phyloP scores from a whole-genome alignment of 2,329 filamentous ascomycete genomes.

The Neopestalotiopsis rosae region DNA sequence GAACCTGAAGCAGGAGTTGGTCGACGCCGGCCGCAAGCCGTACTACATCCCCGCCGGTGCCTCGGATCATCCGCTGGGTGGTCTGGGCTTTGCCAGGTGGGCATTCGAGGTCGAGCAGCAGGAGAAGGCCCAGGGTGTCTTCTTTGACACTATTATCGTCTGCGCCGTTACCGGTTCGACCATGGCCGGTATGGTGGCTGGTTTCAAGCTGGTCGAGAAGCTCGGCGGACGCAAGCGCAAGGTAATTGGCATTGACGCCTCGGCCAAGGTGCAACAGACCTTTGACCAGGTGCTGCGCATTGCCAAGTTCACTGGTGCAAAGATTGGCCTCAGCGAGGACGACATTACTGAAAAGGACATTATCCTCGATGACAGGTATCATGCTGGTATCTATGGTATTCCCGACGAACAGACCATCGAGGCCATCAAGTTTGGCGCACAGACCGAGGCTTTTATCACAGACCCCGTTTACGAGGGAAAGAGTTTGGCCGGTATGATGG shows the following conservation, averaged over 20 bases:
- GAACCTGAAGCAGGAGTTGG: constrained; percentile 58
- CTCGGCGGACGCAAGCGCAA: constrained; percentile 50
- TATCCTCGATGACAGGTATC: constrained; percentile 66
- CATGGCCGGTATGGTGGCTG: constrained; percentile 74
- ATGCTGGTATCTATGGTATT: constrained; percentile 71
- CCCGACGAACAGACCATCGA: constrained; percentile 69
- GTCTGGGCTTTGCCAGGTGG: constrained; percentile 73
- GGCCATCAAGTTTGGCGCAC: constrained; percentile 71
- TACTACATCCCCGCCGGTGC: constrained; percentile 77
- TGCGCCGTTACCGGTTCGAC: constrained; percentile 76
- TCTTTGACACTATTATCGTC: constrained; percentile 72
- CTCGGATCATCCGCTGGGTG: constrained; percentile 72
- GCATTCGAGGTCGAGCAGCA: constrained; percentile 71
- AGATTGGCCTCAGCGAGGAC: constrained; percentile 64
- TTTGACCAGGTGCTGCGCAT: constrained; percentile 70
- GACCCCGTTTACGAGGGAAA: constrained; percentile 81
- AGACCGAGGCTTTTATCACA: constrained; percentile 74
- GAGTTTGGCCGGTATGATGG: constrained; percentile 74
- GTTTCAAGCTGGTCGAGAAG: constrained; percentile 68
- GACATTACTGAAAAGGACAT: constrained; percentile 69
- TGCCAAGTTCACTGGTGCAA: constrained; percentile 64
- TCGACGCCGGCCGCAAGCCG: constrained; percentile 59
- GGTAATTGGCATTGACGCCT: constrained; percentile 72
- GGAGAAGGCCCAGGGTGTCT: constrained; percentile 64
- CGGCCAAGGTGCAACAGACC: constrained; percentile 64